Conservation (phyloP, 805 yeast genomes). For the Cyberlindnera misumaiensis region DNA sequence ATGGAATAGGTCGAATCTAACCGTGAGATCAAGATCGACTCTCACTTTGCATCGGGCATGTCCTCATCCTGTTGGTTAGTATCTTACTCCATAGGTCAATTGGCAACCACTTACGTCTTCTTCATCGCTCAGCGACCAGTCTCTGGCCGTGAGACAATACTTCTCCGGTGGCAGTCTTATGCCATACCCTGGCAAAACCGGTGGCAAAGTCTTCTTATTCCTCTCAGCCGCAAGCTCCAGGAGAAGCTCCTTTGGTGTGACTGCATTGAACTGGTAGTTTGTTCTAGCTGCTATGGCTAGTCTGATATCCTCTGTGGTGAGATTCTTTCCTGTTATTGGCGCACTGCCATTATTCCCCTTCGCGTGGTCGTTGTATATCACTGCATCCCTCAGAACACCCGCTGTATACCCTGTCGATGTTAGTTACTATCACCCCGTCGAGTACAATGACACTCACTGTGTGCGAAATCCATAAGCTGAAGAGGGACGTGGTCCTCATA, state of each 20-base stretch:
- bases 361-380: slow-evolving; percentile 81
- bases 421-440: not conserved
- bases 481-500: slow-evolving; percentile 95
- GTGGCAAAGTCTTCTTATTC: slow-evolving; percentile 84
- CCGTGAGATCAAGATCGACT: too few relatives aligned
- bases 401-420: slow-evolving; percentile 58
- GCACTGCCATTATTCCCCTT: slow-evolving; percentile 31
- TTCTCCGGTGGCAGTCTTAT: slow-evolving; percentile 95
- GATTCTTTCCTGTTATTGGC: slow-evolving; percentile 29
- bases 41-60: slow-evolving; percentile 13
- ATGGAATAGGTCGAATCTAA: too few relatives aligned
- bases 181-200: slow-evolving; percentile 88
- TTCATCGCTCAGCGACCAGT: slow-evolving; percentile 61
- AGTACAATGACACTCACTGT: slow-evolving; percentile 32
- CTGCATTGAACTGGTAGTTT: slow-evolving; percentile 94
- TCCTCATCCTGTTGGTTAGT: slow-evolving; percentile 18
- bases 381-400: slow-evolving; percentile 83
- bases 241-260: slow-evolving; percentile 87
- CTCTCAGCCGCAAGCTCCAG: slow-evolving; percentile 89
- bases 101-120: slow-evolving; percentile 9
- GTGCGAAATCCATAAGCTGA: slow-evolving; percentile 95
- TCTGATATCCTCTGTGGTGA: slow-evolving; percentile 85
- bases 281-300: slow-evolving; percentile 91
- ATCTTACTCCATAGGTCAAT: too few relatives aligned
- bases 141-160: slow-evolving; percentile 82